These are phyloP conservation scores for Fusarium cyanostomum DNA, from an alignment of 2,329 filamentous ascomycete species.

Conservation along the genomic window DNA sequence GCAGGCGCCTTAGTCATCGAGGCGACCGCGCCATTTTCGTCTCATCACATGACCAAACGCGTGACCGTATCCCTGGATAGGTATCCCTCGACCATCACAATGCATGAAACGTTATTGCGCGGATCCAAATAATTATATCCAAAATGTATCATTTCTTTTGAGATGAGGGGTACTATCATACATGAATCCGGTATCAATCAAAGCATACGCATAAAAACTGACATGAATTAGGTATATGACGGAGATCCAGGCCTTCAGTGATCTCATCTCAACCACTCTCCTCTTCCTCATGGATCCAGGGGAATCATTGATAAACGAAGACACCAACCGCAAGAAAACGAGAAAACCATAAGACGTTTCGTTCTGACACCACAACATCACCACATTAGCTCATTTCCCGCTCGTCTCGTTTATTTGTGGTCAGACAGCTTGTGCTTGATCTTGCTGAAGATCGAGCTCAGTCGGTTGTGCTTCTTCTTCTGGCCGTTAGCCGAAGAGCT, in stretches of 20 bases:
- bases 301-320: constrained; percentile 54
- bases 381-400: constrained; percentile 38
- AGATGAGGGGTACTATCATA: constrained; percentile 33
- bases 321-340: constrained; percentile 49
- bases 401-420: constrained; percentile 41
- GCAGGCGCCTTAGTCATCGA: constrained; percentile 32
- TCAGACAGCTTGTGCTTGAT: constrained; percentile 58
- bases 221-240: constrained; percentile 51
- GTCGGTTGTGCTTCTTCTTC: constrained; percentile 73
- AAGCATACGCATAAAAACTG: constrained; percentile 37
- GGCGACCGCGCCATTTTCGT: background rate
- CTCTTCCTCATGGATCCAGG: constrained; percentile 48
- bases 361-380: constrained; percentile 40
- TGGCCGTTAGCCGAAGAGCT: constrained; percentile 48
- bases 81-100: background rate
- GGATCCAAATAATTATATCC: constrained; percentile 8
- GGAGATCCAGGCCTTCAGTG: constrained; percentile 45
- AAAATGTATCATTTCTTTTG: constrained; percentile 24
- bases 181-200: constrained; percentile 41
- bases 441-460: constrained; percentile 71
- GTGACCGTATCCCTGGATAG: background rate
- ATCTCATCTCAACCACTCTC: constrained; percentile 45
- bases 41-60: constrained; percentile 14
- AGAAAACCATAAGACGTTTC: constrained; percentile 35
- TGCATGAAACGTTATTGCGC: too few relatives aligned